These are phyloP conservation scores for Rubia tinctorum DNA, from an alignment of 305 asterid species.

Conservation along the genomic window DNA sequence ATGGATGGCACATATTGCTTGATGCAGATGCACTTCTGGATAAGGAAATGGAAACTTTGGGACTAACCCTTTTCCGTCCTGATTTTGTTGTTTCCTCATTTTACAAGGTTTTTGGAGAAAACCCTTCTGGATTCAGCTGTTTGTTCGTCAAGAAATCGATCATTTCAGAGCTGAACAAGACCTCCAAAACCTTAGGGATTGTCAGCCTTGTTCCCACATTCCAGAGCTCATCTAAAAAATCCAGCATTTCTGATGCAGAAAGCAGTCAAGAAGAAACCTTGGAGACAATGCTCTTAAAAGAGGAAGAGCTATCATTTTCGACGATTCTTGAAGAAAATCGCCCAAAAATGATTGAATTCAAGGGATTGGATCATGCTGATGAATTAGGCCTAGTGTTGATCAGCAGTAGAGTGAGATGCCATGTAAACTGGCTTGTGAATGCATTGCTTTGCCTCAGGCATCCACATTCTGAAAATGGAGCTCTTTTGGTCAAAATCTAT, in stretches of 20 bases:
- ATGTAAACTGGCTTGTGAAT: conserved; percentile 63
- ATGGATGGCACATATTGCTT: conserved; percentile 78
- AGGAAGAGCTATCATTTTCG: conserved; percentile 21
- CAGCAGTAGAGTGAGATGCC: conserved; percentile 52
- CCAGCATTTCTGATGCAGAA: background rate
- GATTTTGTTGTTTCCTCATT: conserved; percentile 71
- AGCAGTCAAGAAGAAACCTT: conserved; percentile 26
- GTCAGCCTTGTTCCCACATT: conserved; percentile 45
- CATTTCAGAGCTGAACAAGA: conserved; percentile 28
- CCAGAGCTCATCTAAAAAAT: conserved; percentile 11
- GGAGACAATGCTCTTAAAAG: conserved; percentile 11
- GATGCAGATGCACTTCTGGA: conserved; percentile 76
- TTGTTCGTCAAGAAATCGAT: conserved; percentile 60
- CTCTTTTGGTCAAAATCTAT: conserved; percentile 41
- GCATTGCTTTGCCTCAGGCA: conserved; percentile 57
- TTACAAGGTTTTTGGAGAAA: conserved; percentile 67
- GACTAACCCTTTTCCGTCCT: conserved; percentile 70
- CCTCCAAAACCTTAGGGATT: conserved; percentile 45
- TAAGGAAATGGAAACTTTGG: conserved; percentile 87
- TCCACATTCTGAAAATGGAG: conserved; percentile 56
- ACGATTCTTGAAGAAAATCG: no score
- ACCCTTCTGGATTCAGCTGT: conserved; percentile 82
- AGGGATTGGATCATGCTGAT: conserved; percentile 77
- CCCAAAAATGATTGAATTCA: conserved; percentile 28
- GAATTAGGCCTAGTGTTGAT: conserved; percentile 55